Evolutionary conservation across 805 yeast species (phyloP).

Genomic region (Cyberlindnera bimundalis): DNA sequence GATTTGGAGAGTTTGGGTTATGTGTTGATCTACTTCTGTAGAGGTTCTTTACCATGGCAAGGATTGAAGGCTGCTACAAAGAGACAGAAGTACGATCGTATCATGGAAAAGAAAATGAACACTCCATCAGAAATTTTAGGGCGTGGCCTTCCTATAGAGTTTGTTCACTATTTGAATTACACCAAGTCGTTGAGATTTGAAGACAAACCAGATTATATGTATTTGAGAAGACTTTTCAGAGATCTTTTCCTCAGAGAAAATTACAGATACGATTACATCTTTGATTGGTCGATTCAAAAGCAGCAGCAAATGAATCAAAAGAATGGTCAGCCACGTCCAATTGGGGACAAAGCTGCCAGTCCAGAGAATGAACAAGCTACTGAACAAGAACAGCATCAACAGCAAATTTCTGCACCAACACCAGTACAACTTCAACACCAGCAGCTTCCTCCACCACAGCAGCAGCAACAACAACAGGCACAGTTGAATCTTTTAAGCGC

Average conservation of each 20-base stretch:
- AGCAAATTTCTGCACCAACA: constrained; percentile 9
- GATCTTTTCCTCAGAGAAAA: constrained; percentile 86
- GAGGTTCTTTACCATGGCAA: constrained; percentile 98
- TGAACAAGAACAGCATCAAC: constrained; percentile 17
- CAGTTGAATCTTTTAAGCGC: background rate
- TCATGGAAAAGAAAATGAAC: constrained; percentile 91
- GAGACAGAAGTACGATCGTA: constrained; percentile 94
- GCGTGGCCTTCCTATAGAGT: constrained; percentile 88
- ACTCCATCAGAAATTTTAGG: constrained; percentile 84
- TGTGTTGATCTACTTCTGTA: constrained; percentile 88
- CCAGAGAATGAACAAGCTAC: constrained; percentile 13
- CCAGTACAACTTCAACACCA: constrained; percentile 1
- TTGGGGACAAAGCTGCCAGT: constrained; percentile 5
- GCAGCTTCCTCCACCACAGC: background rate
- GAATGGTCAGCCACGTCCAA: constrained; percentile 20
- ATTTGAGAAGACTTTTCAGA: constrained; percentile 82
- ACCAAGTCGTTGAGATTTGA: constrained; percentile 89
- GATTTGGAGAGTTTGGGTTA: constrained; percentile 94
- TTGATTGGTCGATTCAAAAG: constrained; percentile 94
- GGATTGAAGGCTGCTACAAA: constrained; percentile 96
- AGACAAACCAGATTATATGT: constrained; percentile 93
- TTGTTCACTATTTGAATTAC: constrained; percentile 79
- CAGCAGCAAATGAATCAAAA: constrained; percentile 45
- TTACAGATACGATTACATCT: constrained; percentile 88
- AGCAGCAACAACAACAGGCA: background rate